A percentile compares a stretch with the other conserved stretches of the same genome.
Evolutionary conservation across 1,139 yeast genomes (phyloP).

Genomic region (Meyerozyma smithsonii): DNA sequence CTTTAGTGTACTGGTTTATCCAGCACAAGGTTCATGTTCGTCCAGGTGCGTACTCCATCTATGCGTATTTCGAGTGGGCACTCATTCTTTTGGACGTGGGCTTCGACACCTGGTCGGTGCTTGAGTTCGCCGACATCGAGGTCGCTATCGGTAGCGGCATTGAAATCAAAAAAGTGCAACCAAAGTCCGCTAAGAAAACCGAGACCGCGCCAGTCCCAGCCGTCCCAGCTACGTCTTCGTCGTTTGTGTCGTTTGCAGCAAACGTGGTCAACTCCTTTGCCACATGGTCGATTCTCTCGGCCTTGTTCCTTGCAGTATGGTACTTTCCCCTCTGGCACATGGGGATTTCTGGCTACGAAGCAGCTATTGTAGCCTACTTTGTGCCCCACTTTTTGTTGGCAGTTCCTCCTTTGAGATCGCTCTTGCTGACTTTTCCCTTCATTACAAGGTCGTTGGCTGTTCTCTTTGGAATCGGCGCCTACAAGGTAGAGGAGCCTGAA

Average conservation of each 20-base stretch:
- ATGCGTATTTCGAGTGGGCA: constrained; percentile 94
- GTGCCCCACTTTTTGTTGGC: constrained; percentile 54
- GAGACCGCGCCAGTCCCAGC: constrained; percentile 7
- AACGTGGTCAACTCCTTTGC: constrained; percentile 58
- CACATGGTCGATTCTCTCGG: constrained; percentile 80
- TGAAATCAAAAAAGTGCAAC: constrained; percentile 4
- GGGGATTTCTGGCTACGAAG: constrained; percentile 96
- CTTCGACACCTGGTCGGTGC: constrained; percentile 75
- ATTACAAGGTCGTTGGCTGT: constrained; percentile 54
- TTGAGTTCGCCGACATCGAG: constrained; percentile 61
- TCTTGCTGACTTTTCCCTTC: constrained; percentile 39
- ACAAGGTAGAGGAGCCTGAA: constrained; percentile 62
- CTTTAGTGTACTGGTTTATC: constrained; percentile 83
- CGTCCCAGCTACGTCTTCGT: constrained; percentile 5
- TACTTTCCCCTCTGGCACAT: constrained; percentile 96
- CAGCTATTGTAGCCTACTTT: constrained; percentile 51
- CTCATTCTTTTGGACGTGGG: constrained; percentile 76
- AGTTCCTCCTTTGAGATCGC: constrained; percentile 45
- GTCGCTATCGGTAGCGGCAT: constrained; percentile 28
- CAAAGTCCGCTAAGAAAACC: constrained; percentile 8
- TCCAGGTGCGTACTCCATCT: constrained; percentile 92
- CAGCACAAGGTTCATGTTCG: constrained; percentile 85
- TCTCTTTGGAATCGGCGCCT: constrained; percentile 72
- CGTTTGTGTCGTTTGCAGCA: constrained; percentile 38
- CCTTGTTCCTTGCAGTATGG: constrained; percentile 87